Conservation (phyloP, 2,329 filamentous ascomycete genomes). For the Drechslerella stenobrocha region DNA sequence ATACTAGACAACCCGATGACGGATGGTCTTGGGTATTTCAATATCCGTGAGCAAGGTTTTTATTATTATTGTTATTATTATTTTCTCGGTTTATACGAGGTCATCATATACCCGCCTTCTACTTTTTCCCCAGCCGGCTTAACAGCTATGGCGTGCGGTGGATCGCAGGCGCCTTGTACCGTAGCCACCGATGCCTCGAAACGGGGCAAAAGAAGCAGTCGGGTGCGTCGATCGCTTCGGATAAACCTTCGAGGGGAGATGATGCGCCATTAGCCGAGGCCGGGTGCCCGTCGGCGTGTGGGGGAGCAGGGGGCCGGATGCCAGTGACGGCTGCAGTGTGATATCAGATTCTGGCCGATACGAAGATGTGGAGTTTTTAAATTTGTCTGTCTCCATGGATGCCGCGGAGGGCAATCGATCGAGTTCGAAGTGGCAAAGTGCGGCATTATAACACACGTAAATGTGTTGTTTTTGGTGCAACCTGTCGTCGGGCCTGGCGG, state of each 20-base stretch:
- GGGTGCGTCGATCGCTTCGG: slow-evolving; percentile 37
- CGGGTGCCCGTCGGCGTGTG: background rate
- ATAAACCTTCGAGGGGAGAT: slow-evolving; percentile 8
- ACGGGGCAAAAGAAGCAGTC: slow-evolving; percentile 29
- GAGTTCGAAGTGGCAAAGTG: background rate
- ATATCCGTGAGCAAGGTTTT: too few species aligned
- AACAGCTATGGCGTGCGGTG: background rate
- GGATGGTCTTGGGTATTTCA: too few species aligned
- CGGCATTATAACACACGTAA: slow-evolving; percentile 6
- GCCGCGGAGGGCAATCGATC: background rate
- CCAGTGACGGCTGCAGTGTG: too few species aligned
- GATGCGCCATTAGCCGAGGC: background rate
- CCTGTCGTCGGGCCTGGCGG: slow-evolving; percentile 17
- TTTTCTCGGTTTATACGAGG: too few species aligned
- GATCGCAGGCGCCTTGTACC: slow-evolving; percentile 22
- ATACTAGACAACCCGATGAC: too few species aligned
- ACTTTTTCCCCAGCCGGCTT: too few species aligned
- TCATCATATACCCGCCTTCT: too few species aligned
- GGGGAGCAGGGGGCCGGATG: too few species aligned
- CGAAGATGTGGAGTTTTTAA: too few species aligned
- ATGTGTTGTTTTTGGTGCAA: slow-evolving; percentile 47
- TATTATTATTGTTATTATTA: too few species aligned
- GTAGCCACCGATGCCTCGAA: background rate
- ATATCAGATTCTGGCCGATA: too few species aligned
- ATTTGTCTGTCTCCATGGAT: too few species aligned